Conservation (phyloP, 2,329 filamentous ascomycete genomes). For the Boeremia lycopersici region DNA sequence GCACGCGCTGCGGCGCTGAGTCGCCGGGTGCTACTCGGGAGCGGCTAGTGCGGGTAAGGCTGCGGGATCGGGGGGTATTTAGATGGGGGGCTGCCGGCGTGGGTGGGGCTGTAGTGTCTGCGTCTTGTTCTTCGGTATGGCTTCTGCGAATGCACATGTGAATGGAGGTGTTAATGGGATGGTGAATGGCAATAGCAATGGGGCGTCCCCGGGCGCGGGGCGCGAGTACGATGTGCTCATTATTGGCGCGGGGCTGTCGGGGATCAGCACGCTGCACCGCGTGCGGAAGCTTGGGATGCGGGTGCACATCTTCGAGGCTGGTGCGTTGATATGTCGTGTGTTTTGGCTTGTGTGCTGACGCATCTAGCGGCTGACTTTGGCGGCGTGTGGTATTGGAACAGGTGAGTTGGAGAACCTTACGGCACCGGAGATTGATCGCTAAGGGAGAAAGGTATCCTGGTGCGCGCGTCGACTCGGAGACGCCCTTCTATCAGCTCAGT, state of each 20-base stretch:
- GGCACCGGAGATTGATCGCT: neutral
- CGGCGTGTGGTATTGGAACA: constrained; percentile 37
- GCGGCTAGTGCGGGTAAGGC: no score
- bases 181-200: neutral
- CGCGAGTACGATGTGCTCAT: constrained; percentile 29
- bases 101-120: no score
- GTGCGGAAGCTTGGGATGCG: constrained; percentile 27
- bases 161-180: neutral
- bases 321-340: neutral
- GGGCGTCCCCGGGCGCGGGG: neutral
- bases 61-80: no score
- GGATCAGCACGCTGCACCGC: constrained; percentile 28
- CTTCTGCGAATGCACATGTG: no score
- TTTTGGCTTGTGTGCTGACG: neutral
- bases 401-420: neutral
- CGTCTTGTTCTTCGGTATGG: no score
- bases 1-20: no score
- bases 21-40: neutral
- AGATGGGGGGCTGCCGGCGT: no score
- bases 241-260: constrained; percentile 37
- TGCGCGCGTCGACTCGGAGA: constrained; percentile 35
- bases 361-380: constrained; percentile 19
- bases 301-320: constrained; percentile 29
- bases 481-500: constrained; percentile 39
- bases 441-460: neutral